Evolutionary conservation across 2,329 filamentous ascomycete species (phyloP).

Genomic region (Colletotrichum eremochloae): DNA sequence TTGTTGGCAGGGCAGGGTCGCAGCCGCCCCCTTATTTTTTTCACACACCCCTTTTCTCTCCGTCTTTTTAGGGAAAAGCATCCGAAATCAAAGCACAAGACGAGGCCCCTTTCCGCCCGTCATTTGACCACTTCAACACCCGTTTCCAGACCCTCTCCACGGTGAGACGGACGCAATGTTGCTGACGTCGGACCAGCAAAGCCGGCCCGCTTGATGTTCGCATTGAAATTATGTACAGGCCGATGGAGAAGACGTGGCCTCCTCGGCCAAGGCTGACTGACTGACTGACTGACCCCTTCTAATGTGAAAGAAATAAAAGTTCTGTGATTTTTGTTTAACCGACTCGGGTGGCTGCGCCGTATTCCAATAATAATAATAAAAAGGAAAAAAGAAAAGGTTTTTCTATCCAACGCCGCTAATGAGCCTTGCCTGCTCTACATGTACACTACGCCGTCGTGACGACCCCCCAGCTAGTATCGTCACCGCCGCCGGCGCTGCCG

Average conservation of each 20-base stretch:
- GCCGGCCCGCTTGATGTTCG: neutral
- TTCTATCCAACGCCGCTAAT: conserved; percentile 38
- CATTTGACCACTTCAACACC: neutral
- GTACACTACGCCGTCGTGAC: neutral
- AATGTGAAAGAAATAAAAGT: neutral
- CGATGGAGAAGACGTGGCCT: neutral
- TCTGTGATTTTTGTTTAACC: neutral
- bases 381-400: neutral
- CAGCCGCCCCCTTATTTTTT: neutral
- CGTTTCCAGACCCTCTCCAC: no score
- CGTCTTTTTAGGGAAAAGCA: neutral
- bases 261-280: neutral
- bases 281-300: neutral
- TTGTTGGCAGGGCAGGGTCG: neutral
- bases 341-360: conserved; percentile 1
- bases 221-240: conserved; percentile 1
- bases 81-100: neutral
- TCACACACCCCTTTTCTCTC: neutral
- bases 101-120: neutral
- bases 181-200: neutral
- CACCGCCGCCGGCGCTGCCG: neutral
- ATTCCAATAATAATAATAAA: conserved; percentile 9
- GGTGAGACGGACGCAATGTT: neutral
- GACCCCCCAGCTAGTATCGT: neutral
- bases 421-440: conserved; percentile 21